Conservation (phyloP, 176 grass and related monocot species). For the Bromus sterilis region DNA sequence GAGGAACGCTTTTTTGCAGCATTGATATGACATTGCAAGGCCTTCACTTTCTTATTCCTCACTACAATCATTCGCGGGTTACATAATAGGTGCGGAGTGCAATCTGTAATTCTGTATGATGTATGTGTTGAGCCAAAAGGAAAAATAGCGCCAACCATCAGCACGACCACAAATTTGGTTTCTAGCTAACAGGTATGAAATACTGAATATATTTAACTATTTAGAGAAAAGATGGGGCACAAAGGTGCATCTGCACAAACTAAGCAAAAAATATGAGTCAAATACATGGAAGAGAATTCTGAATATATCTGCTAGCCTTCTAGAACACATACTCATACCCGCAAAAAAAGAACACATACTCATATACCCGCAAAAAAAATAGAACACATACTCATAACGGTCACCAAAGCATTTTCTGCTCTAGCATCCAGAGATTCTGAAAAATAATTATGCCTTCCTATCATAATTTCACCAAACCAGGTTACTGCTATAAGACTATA, state of each 20-base stretch:
- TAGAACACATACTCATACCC: neutral
- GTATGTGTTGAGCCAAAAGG: neutral
- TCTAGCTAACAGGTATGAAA: neutral
- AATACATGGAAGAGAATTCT: neutral
- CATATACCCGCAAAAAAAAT: no score
- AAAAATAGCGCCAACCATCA: no score
- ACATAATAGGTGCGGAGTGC: neutral
- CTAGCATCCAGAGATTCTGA: neutral
- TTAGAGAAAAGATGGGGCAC: neutral
- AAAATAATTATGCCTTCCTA: neutral
- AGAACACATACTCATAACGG: neutral
- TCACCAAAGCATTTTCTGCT: conserved; percentile 1
- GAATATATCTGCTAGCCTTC: neutral
- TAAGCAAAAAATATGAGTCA: neutral
- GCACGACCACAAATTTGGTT: neutral
- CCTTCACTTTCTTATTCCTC: neutral
- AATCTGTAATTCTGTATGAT: neutral
- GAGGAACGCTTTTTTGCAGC: neutral
- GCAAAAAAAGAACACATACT: neutral
- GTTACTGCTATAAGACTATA: neutral
- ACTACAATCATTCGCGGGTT: neutral
- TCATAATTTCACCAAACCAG: neutral
- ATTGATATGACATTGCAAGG: neutral
- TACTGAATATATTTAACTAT: neutral
- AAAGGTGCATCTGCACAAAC: neutral